phyloP scores from a whole-genome alignment of 176 grass and related monocot genomes.

The Zizania latifolia region DNA sequence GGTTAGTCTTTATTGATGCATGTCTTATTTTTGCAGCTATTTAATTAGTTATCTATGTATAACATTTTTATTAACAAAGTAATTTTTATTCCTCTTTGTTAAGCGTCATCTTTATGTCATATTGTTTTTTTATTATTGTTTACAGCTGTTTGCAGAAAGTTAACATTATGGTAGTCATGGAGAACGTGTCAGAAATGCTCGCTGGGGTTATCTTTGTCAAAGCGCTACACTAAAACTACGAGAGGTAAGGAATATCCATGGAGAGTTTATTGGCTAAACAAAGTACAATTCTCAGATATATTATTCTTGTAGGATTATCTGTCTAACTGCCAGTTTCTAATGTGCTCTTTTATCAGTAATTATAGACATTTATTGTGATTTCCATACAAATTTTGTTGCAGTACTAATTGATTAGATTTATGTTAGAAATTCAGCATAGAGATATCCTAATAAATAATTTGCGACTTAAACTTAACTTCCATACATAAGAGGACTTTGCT shows the following conservation, averaged over 20 bases:
- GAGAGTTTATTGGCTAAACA: constrained; percentile 4
- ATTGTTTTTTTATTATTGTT: not conserved
- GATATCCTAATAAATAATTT: constrained; percentile 7
- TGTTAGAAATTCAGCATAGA: constrained; percentile 1
- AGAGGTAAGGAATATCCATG: constrained; percentile 39
- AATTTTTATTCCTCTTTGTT: not conserved
- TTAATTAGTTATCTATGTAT: not conserved
- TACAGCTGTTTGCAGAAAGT: constrained; percentile 84
- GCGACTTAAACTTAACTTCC: not conserved
- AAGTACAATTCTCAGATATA: not conserved
- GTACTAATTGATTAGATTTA: not conserved
- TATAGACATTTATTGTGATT: not conserved
- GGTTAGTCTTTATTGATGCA: not conserved
- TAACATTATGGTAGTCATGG: constrained; percentile 92
- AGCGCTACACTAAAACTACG: constrained; percentile 66
- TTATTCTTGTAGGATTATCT: not conserved
- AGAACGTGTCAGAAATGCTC: constrained; percentile 82
- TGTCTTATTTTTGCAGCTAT: not conserved
- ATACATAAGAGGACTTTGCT: not conserved
- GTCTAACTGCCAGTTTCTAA: not conserved
- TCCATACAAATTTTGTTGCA: not conserved
- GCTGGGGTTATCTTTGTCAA: too few relatives aligned
- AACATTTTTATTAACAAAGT: not conserved
- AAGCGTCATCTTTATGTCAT: not conserved
- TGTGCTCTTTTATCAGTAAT: not conserved